Base-by-base conservation (phyloP, 1,284 basidiomycete species). In the Apiotrichum akiyoshidainum region DNA sequence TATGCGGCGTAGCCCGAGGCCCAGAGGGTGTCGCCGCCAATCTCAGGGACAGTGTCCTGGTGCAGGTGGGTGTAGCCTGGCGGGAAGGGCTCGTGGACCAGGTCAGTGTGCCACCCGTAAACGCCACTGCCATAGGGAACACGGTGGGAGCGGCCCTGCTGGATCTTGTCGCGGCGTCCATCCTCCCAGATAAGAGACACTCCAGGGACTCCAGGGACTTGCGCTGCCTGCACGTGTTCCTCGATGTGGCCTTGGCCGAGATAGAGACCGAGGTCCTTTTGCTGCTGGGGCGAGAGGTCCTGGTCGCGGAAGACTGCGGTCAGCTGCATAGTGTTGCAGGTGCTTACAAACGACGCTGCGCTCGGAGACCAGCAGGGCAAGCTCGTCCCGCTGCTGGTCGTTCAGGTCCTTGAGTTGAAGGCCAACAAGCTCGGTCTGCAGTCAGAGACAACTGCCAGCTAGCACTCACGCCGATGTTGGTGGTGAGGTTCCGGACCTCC, bases 31-130 rank as follows among this genome's bases (percentile, higher is more conserved):
- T 68, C 66, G 22, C 62, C 62, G 21, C 78, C 79, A 14, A 65
- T 57, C 17, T 57, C 58, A n/a, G 86, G 87, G 4, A 72, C 55
- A 11, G 67, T 66, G 55, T 73, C 70, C 37, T 71, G 65, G 61
- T 72, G 69, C n/a, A 54, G 82, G 79, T 53, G 85, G 80, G 77
- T 87, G 80, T 62, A 87, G 70, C 81, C 80, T 67, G 88, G 86
- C 59, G 85, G 88, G 74, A 85, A 88, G 16, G 59, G 84, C 58
- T 88, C 81, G 65, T 89, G 87, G 2, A 88, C 86, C 49, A 89
- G 82, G 68, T 80, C 81, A 60, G 88, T 79, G 61, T 86, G 84
- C 79, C 88, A 87, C 64, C 87, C 84, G 52, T 85, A 85, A 78
- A 60, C 61, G 22, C 68, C 68, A 19, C 63, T 61, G 31, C 63